Evolutionary conservation across 371 early-diverging fungal genomes (phyloP), one percentile per base, ranked within the genome.

Genomic region (Coemansia linderi): DNA sequence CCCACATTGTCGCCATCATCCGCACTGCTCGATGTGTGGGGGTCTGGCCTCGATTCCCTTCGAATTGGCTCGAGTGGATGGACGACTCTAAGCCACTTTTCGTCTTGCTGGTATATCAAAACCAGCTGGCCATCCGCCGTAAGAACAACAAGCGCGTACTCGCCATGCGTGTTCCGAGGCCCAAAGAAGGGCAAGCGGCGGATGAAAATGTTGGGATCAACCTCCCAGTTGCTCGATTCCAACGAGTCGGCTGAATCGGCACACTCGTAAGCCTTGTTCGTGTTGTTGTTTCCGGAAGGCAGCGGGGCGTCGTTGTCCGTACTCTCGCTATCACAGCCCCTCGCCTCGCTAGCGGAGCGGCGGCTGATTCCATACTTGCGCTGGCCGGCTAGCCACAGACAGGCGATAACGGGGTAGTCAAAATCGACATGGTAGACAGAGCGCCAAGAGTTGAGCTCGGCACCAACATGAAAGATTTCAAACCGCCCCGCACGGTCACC

Each of bases 281-380:
- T 13, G 33, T 31, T 8, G 17, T 29, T 54, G 56, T 15, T 33
- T 33, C 33, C 33, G 8, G 69, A 29, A 24, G 69, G 64, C 9
- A 57, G 29, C 17, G 69, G 44, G 4, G 44, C 43, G 39, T 13
- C n/a, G 31, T 41, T 8, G 6, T 17, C 29, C 0, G 56, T 12
- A 17, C 17, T n/a, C 33, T 33, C 29, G 56, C 33, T 60, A 41
- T 27, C 33, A 9, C 15, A 24, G 5, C 36, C 6, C 19, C 27
- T 12, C 19, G 59, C 43, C 19, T 24, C 38, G 46, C 24, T 59
- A 22, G 36, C 4, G 19, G 46, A 19, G 33, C 41, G 64, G 9
- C 77, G 72, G 44, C 77, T 69, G 19, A 77, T 73, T 10, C 77
- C 77, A 38, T 73, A 77, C 66, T 77, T 77, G 73, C 77, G 77